phyloP scores from a whole-genome alignment of 2,329 filamentous ascomycete genomes.

The Stromatinia cepivora region DNA sequence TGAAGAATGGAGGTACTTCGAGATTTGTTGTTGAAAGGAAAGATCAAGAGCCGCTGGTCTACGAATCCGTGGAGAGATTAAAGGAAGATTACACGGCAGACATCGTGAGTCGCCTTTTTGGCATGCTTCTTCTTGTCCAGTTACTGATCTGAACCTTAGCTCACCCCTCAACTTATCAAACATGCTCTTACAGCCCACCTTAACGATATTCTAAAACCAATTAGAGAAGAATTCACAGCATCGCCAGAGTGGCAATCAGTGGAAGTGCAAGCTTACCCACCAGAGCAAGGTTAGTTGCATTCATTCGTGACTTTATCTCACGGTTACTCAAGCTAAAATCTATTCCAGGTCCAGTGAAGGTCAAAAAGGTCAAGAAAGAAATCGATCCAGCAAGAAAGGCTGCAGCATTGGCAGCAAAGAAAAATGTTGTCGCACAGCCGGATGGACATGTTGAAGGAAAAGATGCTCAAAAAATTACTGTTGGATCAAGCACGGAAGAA shows the following conservation, averaged over 20 bases:
- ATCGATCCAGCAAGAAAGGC: slow-evolving; percentile 43
- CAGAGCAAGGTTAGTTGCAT: slow-evolving; percentile 54
- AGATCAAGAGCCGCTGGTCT: slow-evolving; percentile 22
- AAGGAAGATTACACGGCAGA: slow-evolving; percentile 21
- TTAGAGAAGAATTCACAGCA: slow-evolving; percentile 70
- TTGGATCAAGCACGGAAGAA: slow-evolving; percentile 32
- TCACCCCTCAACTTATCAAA: slow-evolving; percentile 87
- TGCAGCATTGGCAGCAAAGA: slow-evolving; percentile 35
- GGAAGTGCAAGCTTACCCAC: slow-evolving; percentile 78
- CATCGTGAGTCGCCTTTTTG: slow-evolving; percentile 1
- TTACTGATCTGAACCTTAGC: slow-evolving; percentile 44
- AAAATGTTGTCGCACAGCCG: slow-evolving; percentile 33
- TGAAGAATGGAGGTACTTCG: slow-evolving; percentile 52
- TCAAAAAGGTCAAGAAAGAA: slow-evolving; percentile 71
- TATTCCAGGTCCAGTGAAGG: slow-evolving; percentile 51
- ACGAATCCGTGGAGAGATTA: slow-evolving; percentile 17
- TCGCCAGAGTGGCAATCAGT: slow-evolving; percentile 79
- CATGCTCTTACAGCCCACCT: slow-evolving; percentile 76
- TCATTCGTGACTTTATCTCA: slow-evolving; percentile 40
- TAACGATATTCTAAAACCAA: slow-evolving; percentile 71
- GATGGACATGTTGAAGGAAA: slow-evolving; percentile 38
- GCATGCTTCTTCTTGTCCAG: background rate
- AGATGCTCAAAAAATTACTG: slow-evolving; percentile 32
- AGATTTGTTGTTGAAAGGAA: slow-evolving; percentile 52
- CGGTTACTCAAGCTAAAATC: background rate